Percentiles rank a stretch among this genome's conserved stretches.
These are phyloP conservation scores for Linum usitatissimum DNA, from an alignment of 345 rosid species.

Conservation along the genomic window DNA sequence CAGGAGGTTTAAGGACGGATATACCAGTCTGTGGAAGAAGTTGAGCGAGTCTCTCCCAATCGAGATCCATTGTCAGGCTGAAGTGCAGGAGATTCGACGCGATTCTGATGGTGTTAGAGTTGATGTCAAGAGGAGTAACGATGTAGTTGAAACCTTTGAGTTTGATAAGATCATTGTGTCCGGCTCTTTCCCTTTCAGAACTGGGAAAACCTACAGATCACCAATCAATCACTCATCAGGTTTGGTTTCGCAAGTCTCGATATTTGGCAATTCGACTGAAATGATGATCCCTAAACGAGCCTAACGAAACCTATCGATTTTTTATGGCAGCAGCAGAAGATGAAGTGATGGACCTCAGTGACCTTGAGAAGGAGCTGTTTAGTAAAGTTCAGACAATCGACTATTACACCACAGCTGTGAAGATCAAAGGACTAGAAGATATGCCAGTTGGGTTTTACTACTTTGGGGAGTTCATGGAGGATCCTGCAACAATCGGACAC, in stretches of 20 bases:
- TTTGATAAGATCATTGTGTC: constrained; percentile 52
- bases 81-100: constrained; percentile 38
- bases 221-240: constrained; percentile 28
- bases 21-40: constrained; percentile 46
- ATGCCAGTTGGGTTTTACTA: constrained; percentile 53
- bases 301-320: not conserved
- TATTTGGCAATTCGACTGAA: not conserved
- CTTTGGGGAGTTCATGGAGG: constrained; percentile 55
- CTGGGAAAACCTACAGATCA: constrained; percentile 43
- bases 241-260: too few relatives aligned
- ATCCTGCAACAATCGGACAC: constrained; percentile 50
- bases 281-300: too few relatives aligned
- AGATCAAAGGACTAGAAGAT: constrained; percentile 45
- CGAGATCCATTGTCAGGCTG: constrained; percentile 32
- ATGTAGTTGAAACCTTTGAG: constrained; percentile 32
- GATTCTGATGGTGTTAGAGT: constrained; percentile 25
- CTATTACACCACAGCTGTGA: constrained; percentile 52
- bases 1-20: constrained; percentile 50
- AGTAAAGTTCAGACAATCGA: constrained; percentile 51
- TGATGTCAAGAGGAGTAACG: constrained; percentile 20
- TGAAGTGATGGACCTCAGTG: constrained; percentile 35
- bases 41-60: constrained; percentile 34
- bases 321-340: constrained; percentile 30
- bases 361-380: constrained; percentile 43
- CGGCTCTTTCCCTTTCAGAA: constrained; percentile 41